phyloP scores from a whole-genome alignment of 2,329 filamentous ascomycete species.

The Aspergillus eucalypticola region DNA sequence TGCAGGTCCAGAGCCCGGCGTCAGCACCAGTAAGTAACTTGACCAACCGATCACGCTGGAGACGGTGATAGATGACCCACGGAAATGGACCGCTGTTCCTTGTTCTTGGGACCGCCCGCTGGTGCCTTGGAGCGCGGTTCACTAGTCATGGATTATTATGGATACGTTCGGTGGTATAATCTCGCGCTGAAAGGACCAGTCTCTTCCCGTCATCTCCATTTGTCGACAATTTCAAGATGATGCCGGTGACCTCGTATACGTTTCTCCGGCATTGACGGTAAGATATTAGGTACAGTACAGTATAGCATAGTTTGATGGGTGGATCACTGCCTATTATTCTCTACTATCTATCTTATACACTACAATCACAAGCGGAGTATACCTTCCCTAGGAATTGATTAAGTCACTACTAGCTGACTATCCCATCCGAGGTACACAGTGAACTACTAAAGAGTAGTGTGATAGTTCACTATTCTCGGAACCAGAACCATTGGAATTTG shows the following conservation, averaged over 20 bases:
- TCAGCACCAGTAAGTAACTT: slow-evolving; percentile 17
- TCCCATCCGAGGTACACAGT: too few species aligned
- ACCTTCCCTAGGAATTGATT: background rate
- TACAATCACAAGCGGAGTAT: background rate
- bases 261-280: background rate
- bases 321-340: background rate
- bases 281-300: background rate
- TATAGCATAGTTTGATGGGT: too few species aligned
- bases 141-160: background rate
- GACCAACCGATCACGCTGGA: slow-evolving; percentile 17
- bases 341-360: background rate
- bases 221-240: background rate
- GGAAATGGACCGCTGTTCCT: slow-evolving; percentile 24
- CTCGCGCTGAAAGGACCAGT: background rate
- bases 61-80: slow-evolving; percentile 23
- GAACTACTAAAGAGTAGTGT: too few species aligned
- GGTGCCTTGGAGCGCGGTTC: slow-evolving; percentile 5
- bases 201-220: background rate
- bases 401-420: too few species aligned
- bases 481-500: background rate
- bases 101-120: slow-evolving; percentile 20
- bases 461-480: background rate
- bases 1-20: slow-evolving; percentile 13
- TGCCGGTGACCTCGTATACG: background rate
- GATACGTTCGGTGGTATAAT: background rate